phyloP scores from a whole-genome alignment of 441 rosid genomes.

The Sinapis alba region DNA sequence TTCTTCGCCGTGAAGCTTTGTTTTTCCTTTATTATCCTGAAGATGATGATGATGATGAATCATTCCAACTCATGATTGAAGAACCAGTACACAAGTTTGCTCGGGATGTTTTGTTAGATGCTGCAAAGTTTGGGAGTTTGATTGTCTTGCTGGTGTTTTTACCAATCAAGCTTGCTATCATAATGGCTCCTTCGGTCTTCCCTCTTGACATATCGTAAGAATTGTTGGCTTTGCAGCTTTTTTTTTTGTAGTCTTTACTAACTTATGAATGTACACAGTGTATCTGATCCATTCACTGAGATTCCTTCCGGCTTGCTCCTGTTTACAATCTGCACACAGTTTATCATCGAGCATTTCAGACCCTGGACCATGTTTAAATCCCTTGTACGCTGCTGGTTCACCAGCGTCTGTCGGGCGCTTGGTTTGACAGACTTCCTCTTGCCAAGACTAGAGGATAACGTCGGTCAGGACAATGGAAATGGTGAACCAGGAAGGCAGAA shows the following conservation, averaged over 20 bases:
- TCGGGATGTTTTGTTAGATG: slow-evolving; percentile 86
- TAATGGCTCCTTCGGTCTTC: slow-evolving; percentile 85
- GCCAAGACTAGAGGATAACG: slow-evolving; percentile 77
- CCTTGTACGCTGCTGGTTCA: slow-evolving; percentile 89
- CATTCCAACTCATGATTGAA: slow-evolving; percentile 91
- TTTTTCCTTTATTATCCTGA: slow-evolving; percentile 96
- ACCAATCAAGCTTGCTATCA: slow-evolving; percentile 96
- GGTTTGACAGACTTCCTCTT: slow-evolving; percentile 83
- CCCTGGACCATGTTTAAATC: slow-evolving; percentile 88
- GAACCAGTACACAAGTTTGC: slow-evolving; percentile 99
- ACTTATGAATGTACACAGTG: slow-evolving; percentile 52
- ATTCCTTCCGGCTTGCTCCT: slow-evolving; percentile 98
- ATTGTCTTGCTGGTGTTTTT: slow-evolving; percentile 97
- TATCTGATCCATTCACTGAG: slow-evolving; percentile 97
- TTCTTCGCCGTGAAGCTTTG: slow-evolving; percentile 87
- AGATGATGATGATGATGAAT: slow-evolving; percentile 95
- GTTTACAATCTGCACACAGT: slow-evolving; percentile 95
- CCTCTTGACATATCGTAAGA: slow-evolving; percentile 96
- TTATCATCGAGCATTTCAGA: slow-evolving; percentile 92
- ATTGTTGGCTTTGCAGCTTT: background rate
- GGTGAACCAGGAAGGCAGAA: slow-evolving; percentile 80
- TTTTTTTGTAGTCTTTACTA: slow-evolving; percentile 2
- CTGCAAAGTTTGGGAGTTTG: slow-evolving; percentile 95
- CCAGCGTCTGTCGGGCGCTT: slow-evolving; percentile 91
- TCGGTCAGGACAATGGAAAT: slow-evolving; percentile 73